Base-by-base conservation (phyloP, 2,329 filamentous ascomycete species). In the Penicillium psychrosexuale region DNA sequence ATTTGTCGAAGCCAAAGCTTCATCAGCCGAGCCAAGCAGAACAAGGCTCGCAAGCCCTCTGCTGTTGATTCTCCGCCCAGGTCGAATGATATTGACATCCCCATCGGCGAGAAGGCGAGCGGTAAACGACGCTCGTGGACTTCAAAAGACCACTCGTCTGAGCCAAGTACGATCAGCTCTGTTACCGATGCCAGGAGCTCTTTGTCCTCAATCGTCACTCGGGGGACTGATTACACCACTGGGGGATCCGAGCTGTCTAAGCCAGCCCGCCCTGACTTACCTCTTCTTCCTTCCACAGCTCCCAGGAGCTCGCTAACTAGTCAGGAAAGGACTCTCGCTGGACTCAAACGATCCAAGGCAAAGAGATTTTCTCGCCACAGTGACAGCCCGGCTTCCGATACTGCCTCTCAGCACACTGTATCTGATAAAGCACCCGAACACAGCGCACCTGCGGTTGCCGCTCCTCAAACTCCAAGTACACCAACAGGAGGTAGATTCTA, bases 71-170 rank as follows among this genome's bases (percentile, higher is more conserved):
- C 64, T 27, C 61, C 63, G 3, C 58, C 62, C 7, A 50, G 62
- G 50, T 59, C 80, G 5, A 78, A 75, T 54, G 80, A 84, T 59
- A 75, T 85, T 54, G 81, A 86, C 53, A 75, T 86, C 36, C 84
- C 84, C 8, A 83, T 87, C 61, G 84, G 84, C 24, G 84, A 85
- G 68, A 78, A 76, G 48, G 67, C 74, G n/a, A 70, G 71, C 56
- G 71, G 72, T 55, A 81, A 78, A 75, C 66, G 68, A 51, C 68
- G 68, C 43, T 71, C 69, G 37, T 56, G 59, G 51, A 64, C 61
- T 19, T 62, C 61, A 15, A 67, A 67, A 39, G 68, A 68, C 28
- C 61, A 65, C 15, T 64, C 61, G 27, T 71, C 69, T 24, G 69
- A 71, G 13, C 69, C 66, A 17, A 73, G 70, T 56, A 68, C 66